Percentiles rank a stretch among this genome's conserved stretches.
phyloP scores from a whole-genome alignment of 805 yeast species.

The Brettanomyces anomalus region DNA sequence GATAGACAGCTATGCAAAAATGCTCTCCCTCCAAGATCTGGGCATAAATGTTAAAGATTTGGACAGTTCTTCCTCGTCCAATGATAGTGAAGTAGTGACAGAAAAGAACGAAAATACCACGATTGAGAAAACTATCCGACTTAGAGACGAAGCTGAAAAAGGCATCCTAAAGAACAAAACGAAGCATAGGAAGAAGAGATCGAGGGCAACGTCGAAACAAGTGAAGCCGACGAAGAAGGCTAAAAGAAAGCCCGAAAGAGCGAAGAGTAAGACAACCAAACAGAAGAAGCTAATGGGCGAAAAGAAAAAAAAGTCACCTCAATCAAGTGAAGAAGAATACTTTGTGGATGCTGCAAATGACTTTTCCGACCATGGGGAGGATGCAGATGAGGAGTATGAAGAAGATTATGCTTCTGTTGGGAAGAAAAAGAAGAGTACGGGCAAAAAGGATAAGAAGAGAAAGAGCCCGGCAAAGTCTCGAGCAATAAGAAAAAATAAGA shows the following conservation, averaged over 20 bases:
- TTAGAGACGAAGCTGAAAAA: too few species aligned
- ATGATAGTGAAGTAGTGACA: neutral
- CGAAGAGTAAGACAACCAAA: neutral
- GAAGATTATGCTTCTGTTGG: too few species aligned
- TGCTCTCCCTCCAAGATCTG: neutral
- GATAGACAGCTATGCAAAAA: slow-evolving; percentile 1
- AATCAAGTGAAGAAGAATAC: neutral
- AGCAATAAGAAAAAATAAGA: neutral
- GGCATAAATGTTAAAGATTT: neutral
- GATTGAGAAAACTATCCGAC: too few species aligned
- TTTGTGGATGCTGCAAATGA: neutral
- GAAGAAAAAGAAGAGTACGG: too few species aligned
- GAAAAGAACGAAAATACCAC: neutral
- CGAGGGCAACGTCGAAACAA: neutral
- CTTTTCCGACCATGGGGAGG: neutral
- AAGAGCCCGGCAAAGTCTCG: too few species aligned
- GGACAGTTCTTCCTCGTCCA: neutral
- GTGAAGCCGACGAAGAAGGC: neutral
- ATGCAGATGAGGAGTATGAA: too few species aligned
- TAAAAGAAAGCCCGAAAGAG: neutral
- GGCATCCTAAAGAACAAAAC: too few species aligned
- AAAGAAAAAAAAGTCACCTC: neutral
- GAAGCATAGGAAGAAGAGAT: neutral
- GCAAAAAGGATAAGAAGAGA: too few species aligned
- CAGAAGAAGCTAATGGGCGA: neutral